Evolutionary conservation across 2,329 filamentous ascomycete genomes (phyloP).

Genomic region (Ploettnerulaceae sp.): DNA sequence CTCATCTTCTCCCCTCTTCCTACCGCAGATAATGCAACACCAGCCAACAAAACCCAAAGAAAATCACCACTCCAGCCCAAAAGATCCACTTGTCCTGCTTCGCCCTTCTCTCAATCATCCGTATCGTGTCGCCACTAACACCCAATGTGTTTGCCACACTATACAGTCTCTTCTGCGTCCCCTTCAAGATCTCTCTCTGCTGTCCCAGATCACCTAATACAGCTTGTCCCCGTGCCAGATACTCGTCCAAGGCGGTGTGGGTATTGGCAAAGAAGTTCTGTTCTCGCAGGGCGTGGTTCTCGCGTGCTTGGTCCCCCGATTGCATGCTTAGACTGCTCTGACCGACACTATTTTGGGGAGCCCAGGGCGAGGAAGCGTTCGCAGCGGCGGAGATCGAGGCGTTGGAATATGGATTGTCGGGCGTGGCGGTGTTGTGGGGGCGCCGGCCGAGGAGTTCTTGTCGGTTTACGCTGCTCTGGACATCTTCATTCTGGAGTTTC

Average conservation of each 20-base stretch:
- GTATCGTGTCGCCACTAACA: conserved; percentile 90
- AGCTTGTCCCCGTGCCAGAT: conserved; percentile 83
- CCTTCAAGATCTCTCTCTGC: conserved; percentile 92
- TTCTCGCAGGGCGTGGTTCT: conserved; percentile 81
- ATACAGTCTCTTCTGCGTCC: conserved; percentile 85
- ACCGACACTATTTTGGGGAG: conserved; percentile 22
- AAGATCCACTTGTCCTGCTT: conserved; percentile 99
- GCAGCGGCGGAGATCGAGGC: conserved; percentile 32
- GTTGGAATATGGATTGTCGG: conserved; percentile 89
- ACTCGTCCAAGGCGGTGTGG: conserved; percentile 85
- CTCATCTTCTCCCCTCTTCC: background rate
- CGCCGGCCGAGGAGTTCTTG: conserved; percentile 80
- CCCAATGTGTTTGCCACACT: conserved; percentile 91
- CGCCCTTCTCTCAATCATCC: conserved; percentile 89
- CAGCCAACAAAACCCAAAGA: conserved; percentile 88
- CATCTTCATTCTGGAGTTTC: conserved; percentile 73
- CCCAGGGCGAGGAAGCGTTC: conserved; percentile 29
- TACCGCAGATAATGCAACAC: conserved; percentile 79
- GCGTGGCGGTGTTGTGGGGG: conserved; percentile 73
- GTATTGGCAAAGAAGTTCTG: conserved; percentile 82
- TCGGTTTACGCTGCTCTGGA: conserved; percentile 59
- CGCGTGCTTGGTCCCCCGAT: conserved; percentile 62
- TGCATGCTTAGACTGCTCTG: conserved; percentile 40
- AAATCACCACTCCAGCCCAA: conserved; percentile 76
- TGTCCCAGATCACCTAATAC: conserved; percentile 84